Evolutionary conservation across 345 rosid species (phyloP).

Genomic region (Mallotus nudiflorus): DNA sequence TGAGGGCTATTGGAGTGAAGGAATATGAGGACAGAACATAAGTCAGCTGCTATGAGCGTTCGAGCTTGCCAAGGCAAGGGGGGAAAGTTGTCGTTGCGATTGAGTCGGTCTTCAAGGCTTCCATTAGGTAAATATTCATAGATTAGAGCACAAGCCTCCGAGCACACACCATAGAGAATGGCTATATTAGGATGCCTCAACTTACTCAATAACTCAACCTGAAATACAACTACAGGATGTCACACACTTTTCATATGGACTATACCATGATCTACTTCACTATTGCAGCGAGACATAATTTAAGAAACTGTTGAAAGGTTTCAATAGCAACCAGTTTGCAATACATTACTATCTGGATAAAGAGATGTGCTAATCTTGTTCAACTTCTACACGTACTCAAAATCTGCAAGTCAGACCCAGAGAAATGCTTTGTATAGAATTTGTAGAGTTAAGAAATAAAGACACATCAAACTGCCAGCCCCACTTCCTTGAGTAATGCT

Average conservation of each 20-base stretch:
- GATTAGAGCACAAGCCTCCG: slow-evolving; percentile 72
- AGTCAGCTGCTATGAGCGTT: slow-evolving; percentile 70
- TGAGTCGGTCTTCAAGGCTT: slow-evolving; percentile 87
- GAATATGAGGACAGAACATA: slow-evolving; percentile 77
- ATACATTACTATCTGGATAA: background rate
- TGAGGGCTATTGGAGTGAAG: slow-evolving; percentile 78
- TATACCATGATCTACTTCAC: background rate
- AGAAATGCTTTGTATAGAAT: background rate
- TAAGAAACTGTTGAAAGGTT: background rate
- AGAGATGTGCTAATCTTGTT: background rate
- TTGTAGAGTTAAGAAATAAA: background rate
- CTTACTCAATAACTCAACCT: slow-evolving; percentile 81
- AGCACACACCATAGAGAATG: slow-evolving; percentile 79
- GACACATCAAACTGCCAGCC: background rate
- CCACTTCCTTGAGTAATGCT: background rate
- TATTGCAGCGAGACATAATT: background rate
- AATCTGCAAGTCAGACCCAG: background rate
- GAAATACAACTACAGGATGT: slow-evolving; percentile 25
- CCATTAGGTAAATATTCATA: slow-evolving; percentile 84
- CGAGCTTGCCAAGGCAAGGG: slow-evolving; percentile 89
- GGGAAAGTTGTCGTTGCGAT: slow-evolving; percentile 63
- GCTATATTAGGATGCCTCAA: slow-evolving; percentile 81
- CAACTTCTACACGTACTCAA: background rate
- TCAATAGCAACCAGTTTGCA: background rate
- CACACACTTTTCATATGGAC: background rate